Evolutionary conservation across 495 filamentous ascomycete species (phyloP).

Genomic region (Polyplosphaeria fusca): DNA sequence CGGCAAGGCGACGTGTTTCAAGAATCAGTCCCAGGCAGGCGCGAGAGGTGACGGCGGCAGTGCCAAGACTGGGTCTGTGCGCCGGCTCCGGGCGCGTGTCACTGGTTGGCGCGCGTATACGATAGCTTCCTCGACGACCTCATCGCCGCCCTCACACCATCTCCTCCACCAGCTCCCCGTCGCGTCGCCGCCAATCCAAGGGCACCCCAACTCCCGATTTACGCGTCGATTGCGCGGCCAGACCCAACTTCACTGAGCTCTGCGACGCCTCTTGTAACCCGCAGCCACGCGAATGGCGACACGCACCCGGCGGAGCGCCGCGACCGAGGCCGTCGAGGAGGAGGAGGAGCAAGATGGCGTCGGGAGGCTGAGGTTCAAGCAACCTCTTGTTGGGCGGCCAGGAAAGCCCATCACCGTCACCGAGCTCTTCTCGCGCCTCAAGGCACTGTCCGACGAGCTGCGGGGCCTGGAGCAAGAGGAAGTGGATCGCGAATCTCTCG

Average conservation of each 20-base stretch:
- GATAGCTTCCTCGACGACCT: background rate
- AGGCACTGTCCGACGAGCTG: slow-evolving; percentile 78
- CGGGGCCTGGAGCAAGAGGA: slow-evolving; percentile 84
- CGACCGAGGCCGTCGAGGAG: slow-evolving; percentile 35
- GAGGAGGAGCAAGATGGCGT: slow-evolving; percentile 29
- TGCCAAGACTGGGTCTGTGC: no score
- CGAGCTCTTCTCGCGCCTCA: slow-evolving; percentile 76
- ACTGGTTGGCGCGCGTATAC: background rate
- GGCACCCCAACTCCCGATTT: no score
- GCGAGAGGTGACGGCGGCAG: no score
- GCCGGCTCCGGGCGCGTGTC: background rate
- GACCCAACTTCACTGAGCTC: background rate
- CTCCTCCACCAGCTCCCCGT: no score
- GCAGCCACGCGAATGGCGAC: slow-evolving; percentile 31
- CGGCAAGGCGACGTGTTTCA: no score
- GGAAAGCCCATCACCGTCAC: slow-evolving; percentile 82
- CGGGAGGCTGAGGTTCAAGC: slow-evolving; percentile 65
- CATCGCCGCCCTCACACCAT: background rate
- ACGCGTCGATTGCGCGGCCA: no score
- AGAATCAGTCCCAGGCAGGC: no score
- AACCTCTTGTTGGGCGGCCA: slow-evolving; percentile 86
- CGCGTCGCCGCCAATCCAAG: no score
- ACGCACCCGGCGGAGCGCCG: slow-evolving; percentile 31
- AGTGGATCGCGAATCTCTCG: slow-evolving; percentile 73
- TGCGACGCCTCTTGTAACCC: background rate